Percentiles rank a stretch among this genome's conserved stretches.
These are phyloP conservation scores for Backusella tuberculispora DNA, from an alignment of 192 early-diverging fungal genomes.

Conservation along the genomic window DNA sequence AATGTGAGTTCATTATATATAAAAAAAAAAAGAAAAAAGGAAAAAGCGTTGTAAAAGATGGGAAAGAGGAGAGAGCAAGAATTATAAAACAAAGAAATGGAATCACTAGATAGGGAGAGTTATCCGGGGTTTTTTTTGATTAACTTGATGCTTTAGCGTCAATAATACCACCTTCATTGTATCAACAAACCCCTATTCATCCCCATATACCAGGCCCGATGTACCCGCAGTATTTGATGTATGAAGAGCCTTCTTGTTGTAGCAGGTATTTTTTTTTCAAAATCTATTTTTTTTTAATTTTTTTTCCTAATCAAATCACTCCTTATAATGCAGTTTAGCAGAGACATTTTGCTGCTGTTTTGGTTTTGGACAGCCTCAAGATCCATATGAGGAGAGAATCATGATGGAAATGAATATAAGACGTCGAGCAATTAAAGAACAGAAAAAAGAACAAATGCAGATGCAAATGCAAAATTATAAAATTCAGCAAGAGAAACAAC, in stretches of 20 bases:
- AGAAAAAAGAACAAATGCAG: background rate
- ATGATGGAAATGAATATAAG: slow-evolving; percentile 3
- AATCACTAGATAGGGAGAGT: background rate
- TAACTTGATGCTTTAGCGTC: slow-evolving; percentile 5
- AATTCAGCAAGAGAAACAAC: background rate
- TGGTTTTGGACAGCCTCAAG: background rate
- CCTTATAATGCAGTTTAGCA: background rate
- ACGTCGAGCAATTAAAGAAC: background rate
- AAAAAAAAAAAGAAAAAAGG: background rate
- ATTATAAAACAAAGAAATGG: background rate
- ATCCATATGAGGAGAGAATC: background rate
- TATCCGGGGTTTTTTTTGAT: background rate
- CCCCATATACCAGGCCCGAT: background rate
- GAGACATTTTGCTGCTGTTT: slow-evolving; percentile 11
- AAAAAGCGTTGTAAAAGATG: background rate
- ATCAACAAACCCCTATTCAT: background rate
- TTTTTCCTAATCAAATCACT: background rate
- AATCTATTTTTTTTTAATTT: too few species aligned
- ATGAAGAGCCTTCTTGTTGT: background rate
- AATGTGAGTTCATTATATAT: background rate
- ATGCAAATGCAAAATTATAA: background rate
- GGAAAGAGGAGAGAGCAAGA: background rate
- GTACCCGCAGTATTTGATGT: background rate
- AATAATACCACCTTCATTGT: background rate
- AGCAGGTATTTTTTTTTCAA: background rate